Conservation (phyloP, 2,329 filamentous ascomycete genomes). For the Beauveria bassiana region DNA sequence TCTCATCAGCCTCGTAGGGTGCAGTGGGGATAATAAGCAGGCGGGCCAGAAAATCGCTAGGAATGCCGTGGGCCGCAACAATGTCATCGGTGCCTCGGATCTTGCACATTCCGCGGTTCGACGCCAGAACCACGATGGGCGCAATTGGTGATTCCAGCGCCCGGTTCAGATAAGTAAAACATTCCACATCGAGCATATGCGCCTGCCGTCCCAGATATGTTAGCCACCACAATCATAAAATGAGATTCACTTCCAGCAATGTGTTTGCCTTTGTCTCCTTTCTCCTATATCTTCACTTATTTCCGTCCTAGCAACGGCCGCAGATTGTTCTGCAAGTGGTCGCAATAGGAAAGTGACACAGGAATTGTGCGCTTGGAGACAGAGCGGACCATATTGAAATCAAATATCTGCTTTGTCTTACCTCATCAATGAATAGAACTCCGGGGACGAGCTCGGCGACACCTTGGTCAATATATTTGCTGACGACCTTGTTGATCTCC, state of each 20-base stretch:
- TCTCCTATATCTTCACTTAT: not conserved
- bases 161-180: constrained; percentile 97
- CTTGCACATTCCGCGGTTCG: constrained; percentile 88
- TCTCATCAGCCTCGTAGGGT: constrained; percentile 80
- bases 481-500: constrained; percentile 99
- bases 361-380: not conserved
- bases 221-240: not conserved
- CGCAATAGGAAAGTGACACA: not conserved
- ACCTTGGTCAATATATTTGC: constrained; percentile 97
- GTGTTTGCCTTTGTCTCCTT: not conserved
- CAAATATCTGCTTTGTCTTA: constrained; percentile 32
- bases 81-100: constrained; percentile 82
- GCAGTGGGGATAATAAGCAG: constrained; percentile 94
- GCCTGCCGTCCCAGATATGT: constrained; percentile 48
- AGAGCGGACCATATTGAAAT: not conserved
- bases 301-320: not conserved
- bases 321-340: not conserved
- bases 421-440: constrained; percentile 97
- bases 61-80: constrained; percentile 85
- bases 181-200: constrained; percentile 99
- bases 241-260: not conserved
- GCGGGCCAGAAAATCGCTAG: constrained; percentile 84
- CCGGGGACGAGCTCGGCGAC: constrained; percentile 97
- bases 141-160: constrained; percentile 93
- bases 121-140: constrained; percentile 94